Conservation (phyloP, 768 basidiomycete species). For the Saitozyma sp. region DNA sequence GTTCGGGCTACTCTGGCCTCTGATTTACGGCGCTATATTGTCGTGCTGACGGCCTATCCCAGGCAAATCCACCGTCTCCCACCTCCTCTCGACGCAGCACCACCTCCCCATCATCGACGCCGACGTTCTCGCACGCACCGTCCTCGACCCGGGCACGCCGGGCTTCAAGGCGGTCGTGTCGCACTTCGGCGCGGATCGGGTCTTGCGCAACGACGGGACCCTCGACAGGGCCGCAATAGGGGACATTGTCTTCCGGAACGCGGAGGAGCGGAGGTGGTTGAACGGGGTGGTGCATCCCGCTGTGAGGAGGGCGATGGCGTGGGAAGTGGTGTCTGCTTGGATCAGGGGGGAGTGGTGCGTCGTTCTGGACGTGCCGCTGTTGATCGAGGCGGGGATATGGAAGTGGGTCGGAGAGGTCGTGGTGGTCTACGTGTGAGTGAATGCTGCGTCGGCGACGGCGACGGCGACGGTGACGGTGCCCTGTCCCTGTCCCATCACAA, state of each 20-base stretch:
- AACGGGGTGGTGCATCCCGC: constrained; percentile 90
- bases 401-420: constrained; percentile 78
- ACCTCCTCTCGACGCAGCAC: constrained; percentile 63
- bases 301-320: constrained; percentile 74
- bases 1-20: not conserved
- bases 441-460: not conserved
- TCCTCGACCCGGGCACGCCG: constrained; percentile 78
- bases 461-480: no score
- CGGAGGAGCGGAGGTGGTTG: constrained; percentile 66
- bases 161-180: constrained; percentile 67
- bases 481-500: no score
- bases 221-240: constrained; percentile 84
- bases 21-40: not conserved
- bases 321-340: constrained; percentile 70
- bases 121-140: constrained; percentile 80
- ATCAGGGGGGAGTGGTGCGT: constrained; percentile 72
- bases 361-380: constrained; percentile 84
- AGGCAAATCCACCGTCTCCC: constrained; percentile 90
- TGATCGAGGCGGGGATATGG: constrained; percentile 86
- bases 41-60: not conserved
- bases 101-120: constrained; percentile 86
- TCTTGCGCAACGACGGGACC: constrained; percentile 68
- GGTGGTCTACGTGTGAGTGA: constrained; percentile 82
- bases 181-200: constrained; percentile 65
- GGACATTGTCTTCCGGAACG: constrained; percentile 77